Evolutionary conservation across 768 basidiomycete genomes (phyloP), one percentile per base, ranked within the genome.

Genomic region (Coprinopsis cinerea): DNA sequence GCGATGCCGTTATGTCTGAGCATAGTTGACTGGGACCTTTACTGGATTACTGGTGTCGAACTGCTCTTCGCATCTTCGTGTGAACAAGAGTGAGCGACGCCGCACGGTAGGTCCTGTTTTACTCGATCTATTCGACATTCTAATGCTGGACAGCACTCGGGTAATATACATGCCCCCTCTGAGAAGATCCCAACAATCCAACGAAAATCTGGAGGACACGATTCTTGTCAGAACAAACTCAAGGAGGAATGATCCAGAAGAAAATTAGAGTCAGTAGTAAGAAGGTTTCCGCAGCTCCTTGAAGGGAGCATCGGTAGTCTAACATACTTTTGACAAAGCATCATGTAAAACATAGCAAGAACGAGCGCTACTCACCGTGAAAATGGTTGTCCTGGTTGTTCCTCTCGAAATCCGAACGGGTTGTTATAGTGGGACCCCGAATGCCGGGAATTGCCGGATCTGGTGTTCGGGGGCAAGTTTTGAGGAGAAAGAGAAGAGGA

Each of bases 321-420:
- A 76, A 75, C 73, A 75, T 75, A 74, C 73, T 64, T 40, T 71
- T 67, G 68, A 70, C 66, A 64, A 51, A 49, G 49, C 72, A 75
- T 74, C 70, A 64, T 64, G 28, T 30, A 23, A 50, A 49, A 23
- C n/a, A 47, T 41, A 51, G 32, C 27, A 2, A 44, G 20, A 45
- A 34, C 48, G 51, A 44, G 49, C 30, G 17, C 46, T 32, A 57
- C 58, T 60, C 56, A 65, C 61, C 50, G 42, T 20, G n/a, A n/a
- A n/a, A n/a, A n/a, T 34, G 25, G 48, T 43, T 15, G 25, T 20
- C 22, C 17, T 20, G 40, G 28, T 42, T 48, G 32, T 39, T 43
- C 37, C 52, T 23, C 47, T 20, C 51, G 34, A 52, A 47, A 51
- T 45, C 11, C 34, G 13, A 3, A 18, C 20, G 30, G n/a, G 11